Base-by-base conservation (phyloP, 129 eudicot species). In the Escallonia rubra region DNA sequence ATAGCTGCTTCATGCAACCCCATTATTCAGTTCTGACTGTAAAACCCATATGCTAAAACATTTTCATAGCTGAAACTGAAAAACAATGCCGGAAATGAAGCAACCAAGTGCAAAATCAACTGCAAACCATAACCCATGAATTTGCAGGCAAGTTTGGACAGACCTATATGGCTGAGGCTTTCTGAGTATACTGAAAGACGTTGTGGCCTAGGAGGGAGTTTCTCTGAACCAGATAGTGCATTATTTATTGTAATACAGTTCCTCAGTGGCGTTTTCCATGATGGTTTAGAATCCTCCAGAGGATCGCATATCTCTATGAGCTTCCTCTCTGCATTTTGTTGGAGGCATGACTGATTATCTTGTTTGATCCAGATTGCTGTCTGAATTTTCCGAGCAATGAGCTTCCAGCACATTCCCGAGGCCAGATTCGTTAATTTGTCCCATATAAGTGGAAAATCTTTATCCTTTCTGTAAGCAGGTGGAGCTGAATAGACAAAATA, bases 401-500 rank as follows among this genome's bases (percentile, higher is more conserved):
- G 90, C 58, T 86, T 84, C 98, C 98, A 93, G 85, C 98, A 93
- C 89, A 93, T 86, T 55, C 83, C 80, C 64, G 96, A 77, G 71
- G 98, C 84, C 68, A 93, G 52, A 41, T 78, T 84, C 76, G 81
- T 71, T 78, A 93, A 60, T 68, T 86, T 84, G 57, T 89, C 96
- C 98, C 98, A 93, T 44, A 93, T 89, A 57, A 72, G 56, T 56
- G 98, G 95, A 70, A 69, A 93, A 80, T 86, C 98, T 56, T 92
- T 93, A 78, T 93, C 98, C 72, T 93, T 89, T 75, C 86, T 93
- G 60, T 93, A 93, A 56, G 95, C 96, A 43, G 98, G 98, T 53
- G 96, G 98, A 59, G 98, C 96, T 46, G 98, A 93, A 82, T 93
- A 93, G 14, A 93, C 82, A 74, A 93, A 89, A 66, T 86, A 93